Evolutionary conservation across 306 rosid genomes (phyloP), one percentile per base, ranked within the genome.

Genomic region (Glycyrrhiza uralensis): DNA sequence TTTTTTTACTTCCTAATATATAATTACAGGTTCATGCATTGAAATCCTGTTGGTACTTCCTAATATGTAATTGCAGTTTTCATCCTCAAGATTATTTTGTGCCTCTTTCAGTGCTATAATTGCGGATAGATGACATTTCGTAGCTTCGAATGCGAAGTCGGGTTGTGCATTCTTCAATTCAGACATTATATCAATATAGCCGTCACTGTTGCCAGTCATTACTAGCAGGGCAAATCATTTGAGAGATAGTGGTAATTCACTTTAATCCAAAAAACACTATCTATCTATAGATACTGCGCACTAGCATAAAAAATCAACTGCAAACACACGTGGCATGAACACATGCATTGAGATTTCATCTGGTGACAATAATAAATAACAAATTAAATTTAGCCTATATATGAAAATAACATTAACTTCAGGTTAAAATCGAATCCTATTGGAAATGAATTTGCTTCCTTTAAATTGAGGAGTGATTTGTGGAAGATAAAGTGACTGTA

Each of bases 181-280:
- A 70, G 51, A 66, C 68, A 42, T 33, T 23, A 35, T 49, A 6
- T 18, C 23, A 13, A 55, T 1, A 20, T 13, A 51, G 28, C 23
- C 30, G 15, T 78, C 78, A 33, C 6, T 15, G 14, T 71, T 61
- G 45, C 66, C 69, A 63, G 62, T 71, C 77, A 78, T 71, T 52
- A 41, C 38, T 26, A 30, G n/a, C 13, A 22, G 30, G 30, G 29
- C 42, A 47, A 47, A 47, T 47, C 38, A 73, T n/a, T n/a, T n/a
- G n/a, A n/a, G 13, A 29, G 2, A 57, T 6, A 26, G 7, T 42
- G 2, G n/a, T 15, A 18, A 1, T 12, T 29, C 46, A 12, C 44
- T 29, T 2, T 67, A 66, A 15, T 66, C 59, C 58, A 66, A 66
- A 66, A 66, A 19, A 19, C 19, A 1, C n/a, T n/a, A n/a, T n/a